Evolutionary conservation across 345 rosid genomes (phyloP), one percentile per base, ranked within the genome.

Genomic region (Salix brachista): DNA sequence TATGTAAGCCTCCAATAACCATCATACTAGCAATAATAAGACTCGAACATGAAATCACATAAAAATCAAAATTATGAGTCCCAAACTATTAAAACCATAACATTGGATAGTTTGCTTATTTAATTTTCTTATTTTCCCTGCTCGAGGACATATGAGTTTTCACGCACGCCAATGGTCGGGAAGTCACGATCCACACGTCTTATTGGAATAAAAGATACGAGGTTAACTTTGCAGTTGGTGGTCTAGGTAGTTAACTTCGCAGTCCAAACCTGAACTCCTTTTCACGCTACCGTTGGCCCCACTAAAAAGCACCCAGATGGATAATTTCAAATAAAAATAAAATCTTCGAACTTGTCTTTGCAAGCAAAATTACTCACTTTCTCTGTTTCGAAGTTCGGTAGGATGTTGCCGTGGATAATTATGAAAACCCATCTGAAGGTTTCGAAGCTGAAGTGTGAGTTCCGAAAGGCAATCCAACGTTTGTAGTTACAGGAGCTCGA

Each of bases 1-100:
- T 32, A 32, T 4, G 0, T 32, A 32, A 32, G 0, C 0, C 0
- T 32, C 0, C 5, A 4, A 0, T 32, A 0, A 32, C 0, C 0
- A 4, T 32, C 34, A 32, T 32, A 4, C 4, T 4, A 32, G 0
- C 0, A 32, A 32, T 32, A 32, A 32, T 32, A 32, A 32, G 0
- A 32, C 5, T 32, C 5, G 0, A 32, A 32, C 0, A 0, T 32
- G 5, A 32, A 32, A 32, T 4, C 34, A 32, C 5, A 4, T 0
- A 32, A 32, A 32, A 32, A 32, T 32, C 5, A 32, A 32, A 32
- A 32, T 32, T 32, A 32, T 4, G 4, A 32, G 1, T 32, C 34
- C 5, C 34, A 32, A 32, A 32, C 34, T 32, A 4, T 32, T 32
- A 32, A 32, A 32, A 32, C 34, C 34, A 4, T 32, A 32, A 32